Conservation (phyloP, 495 filamentous ascomycete genomes). For the Penicillium silybi region DNA sequence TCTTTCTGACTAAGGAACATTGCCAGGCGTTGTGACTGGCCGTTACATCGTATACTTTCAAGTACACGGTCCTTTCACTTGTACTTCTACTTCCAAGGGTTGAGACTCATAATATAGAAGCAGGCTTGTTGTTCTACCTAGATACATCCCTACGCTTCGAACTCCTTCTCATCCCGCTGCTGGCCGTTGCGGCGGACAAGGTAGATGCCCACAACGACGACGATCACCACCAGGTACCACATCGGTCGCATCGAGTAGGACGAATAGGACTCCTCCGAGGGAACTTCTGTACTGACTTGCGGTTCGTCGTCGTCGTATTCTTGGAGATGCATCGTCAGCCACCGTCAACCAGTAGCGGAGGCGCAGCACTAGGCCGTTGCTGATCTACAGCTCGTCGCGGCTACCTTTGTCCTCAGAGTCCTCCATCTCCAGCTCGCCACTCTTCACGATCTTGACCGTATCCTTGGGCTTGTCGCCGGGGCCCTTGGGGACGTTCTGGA, state of each 20-base stretch:
- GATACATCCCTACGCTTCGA: conserved; percentile 6
- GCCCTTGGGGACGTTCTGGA: conserved; percentile 73
- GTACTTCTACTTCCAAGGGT: background rate
- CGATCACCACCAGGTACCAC: conserved; percentile 38
- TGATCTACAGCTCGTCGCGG: conserved; percentile 84
- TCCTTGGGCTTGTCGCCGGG: conserved; percentile 69
- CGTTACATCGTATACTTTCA: background rate
- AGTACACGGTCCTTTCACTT: background rate
- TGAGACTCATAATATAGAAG: background rate
- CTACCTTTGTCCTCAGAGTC: conserved; percentile 75
- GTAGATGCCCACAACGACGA: conserved; percentile 37
- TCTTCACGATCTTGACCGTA: conserved; percentile 86
- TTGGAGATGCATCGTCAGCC: conserved; percentile 37
- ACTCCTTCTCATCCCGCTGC: conserved; percentile 16
- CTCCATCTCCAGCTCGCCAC: conserved; percentile 83
- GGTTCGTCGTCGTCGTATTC: conserved; percentile 16
- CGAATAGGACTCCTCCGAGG: conserved; percentile 10
- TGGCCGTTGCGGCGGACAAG: conserved; percentile 24
- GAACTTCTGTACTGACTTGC: background rate
- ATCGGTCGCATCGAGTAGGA: conserved; percentile 36
- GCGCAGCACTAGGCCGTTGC: conserved; percentile 21
- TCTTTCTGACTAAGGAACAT: background rate
- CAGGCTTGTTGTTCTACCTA: background rate
- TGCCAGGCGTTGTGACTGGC: background rate
- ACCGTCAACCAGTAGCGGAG: conserved; percentile 24